A percentile compares a stretch with the other conserved stretches of the same genome.
Evolutionary conservation across 441 rosid genomes (phyloP).

Genomic region (Erodium moschatum): DNA sequence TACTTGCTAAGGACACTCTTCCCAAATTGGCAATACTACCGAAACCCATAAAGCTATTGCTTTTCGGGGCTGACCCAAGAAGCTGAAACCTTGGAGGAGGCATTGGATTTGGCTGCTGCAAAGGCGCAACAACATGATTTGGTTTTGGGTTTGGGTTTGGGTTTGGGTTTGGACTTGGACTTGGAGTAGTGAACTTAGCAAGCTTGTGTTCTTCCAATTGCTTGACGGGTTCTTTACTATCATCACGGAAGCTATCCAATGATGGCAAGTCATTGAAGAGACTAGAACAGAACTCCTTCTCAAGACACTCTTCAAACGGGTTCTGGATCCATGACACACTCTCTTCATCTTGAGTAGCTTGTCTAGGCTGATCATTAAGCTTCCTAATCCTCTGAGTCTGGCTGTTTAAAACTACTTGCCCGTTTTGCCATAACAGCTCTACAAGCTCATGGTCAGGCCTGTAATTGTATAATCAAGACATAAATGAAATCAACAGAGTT

Average conservation of each 20-base stretch:
- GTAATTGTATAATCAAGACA: slow-evolving; percentile 14
- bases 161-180: neutral
- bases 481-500: slow-evolving; percentile 3
- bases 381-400: slow-evolving; percentile 37
- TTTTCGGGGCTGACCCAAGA: slow-evolving; percentile 26
- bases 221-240: slow-evolving; percentile 17
- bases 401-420: slow-evolving; percentile 53
- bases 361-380: slow-evolving; percentile 24
- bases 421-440: slow-evolving; percentile 61
- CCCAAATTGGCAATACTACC: neutral
- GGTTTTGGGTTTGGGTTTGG: too few relatives aligned
- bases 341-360: slow-evolving; percentile 40
- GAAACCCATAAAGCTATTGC: slow-evolving; percentile 14
- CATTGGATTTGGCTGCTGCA: slow-evolving; percentile 24
- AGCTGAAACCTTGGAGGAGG: slow-evolving; percentile 45
- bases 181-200: slow-evolving; percentile 19
- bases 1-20: neutral
- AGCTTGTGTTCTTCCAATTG: slow-evolving; percentile 22
- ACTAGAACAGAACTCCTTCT: slow-evolving; percentile 40
- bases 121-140: slow-evolving; percentile 5
- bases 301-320: slow-evolving; percentile 51
- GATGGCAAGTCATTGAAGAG: slow-evolving; percentile 37
- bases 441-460: slow-evolving; percentile 48
- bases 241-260: slow-evolving; percentile 2
- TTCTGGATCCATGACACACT: slow-evolving; percentile 52